Conservation (phyloP, 2,329 filamentous ascomycete species). For the Aspergillus sp. region DNA sequence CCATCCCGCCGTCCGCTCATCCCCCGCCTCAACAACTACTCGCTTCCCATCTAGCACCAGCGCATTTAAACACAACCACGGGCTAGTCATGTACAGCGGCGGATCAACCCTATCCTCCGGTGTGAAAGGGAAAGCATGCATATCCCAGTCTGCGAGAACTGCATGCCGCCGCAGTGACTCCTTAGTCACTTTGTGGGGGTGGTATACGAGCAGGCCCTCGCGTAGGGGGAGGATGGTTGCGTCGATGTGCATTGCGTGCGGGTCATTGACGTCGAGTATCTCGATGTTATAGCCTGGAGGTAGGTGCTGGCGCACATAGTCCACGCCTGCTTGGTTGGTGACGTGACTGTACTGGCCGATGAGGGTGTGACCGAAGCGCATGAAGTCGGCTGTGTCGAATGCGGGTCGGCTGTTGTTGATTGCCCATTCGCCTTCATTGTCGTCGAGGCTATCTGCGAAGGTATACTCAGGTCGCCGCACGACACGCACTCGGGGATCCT, state of each 20-base stretch:
- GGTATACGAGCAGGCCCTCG: conserved; percentile 20
- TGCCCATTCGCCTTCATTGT: conserved; percentile 11
- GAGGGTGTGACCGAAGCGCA: conserved; percentile 26
- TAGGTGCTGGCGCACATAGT: conserved; percentile 20
- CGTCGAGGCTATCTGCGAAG: neutral
- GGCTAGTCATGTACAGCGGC: conserved; percentile 21
- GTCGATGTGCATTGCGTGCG: conserved; percentile 28
- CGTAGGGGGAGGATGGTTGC: conserved; percentile 24
- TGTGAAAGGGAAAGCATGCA: neutral
- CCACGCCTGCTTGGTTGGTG: conserved; percentile 25
- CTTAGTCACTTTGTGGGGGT: conserved; percentile 19
- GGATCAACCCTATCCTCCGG: conserved; percentile 7
- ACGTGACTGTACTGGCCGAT: conserved; percentile 28
- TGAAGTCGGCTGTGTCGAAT: conserved; percentile 31
- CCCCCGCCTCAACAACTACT: conserved; percentile 21
- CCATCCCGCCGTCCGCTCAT: conserved; percentile 11
- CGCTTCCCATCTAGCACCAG: conserved; percentile 19
- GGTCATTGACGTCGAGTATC: conserved; percentile 19
- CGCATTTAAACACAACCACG: conserved; percentile 13
- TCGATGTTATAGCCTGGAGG: conserved; percentile 24
- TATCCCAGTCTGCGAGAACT: conserved; percentile 14
- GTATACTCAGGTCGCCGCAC: neutral
- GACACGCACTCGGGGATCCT: neutral
- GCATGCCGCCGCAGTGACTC: conserved; percentile 15
- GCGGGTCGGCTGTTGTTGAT: conserved; percentile 30